phyloP scores from a whole-genome alignment of 345 rosid species.

The Fremontodendron californicum region DNA sequence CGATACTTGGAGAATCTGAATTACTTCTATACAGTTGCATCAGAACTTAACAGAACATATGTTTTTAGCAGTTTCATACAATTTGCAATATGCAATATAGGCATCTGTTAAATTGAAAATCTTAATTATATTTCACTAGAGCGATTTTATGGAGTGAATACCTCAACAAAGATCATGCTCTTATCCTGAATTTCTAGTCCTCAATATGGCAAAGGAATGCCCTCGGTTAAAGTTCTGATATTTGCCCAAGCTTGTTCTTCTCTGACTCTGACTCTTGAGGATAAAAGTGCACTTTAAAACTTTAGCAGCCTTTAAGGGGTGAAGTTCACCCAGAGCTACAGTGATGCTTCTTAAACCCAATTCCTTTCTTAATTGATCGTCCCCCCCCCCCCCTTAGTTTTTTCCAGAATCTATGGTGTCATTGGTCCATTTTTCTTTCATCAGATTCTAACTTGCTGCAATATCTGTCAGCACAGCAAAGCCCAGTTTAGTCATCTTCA shows the following conservation, averaged over 20 bases:
- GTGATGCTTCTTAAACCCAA: neutral
- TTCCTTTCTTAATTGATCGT: neutral
- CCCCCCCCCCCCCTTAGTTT: neutral
- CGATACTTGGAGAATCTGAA: no score
- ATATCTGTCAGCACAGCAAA: neutral
- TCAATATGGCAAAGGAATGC: neutral
- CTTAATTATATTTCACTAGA: neutral
- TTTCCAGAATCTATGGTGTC: neutral
- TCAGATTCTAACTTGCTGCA: neutral
- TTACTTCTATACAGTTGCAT: no score
- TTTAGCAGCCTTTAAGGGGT: no score
- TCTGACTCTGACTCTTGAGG: neutral
- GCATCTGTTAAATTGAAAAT: neutral
- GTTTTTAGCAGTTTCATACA: neutral
- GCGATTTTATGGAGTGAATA: neutral
- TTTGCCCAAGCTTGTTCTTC: neutral
- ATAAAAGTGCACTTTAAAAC: neutral
- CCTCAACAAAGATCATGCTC: neutral
- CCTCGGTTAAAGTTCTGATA: neutral
- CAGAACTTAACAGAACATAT: neutral
- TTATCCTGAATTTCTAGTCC: neutral
- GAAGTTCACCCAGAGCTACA: no score
- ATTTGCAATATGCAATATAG: neutral
- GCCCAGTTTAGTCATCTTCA: neutral
- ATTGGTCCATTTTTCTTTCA: neutral